Evolutionary conservation across 106 monocot genomes (phyloP), one percentile per base, ranked within the genome.

Genomic region (Ottelia alismoides): DNA sequence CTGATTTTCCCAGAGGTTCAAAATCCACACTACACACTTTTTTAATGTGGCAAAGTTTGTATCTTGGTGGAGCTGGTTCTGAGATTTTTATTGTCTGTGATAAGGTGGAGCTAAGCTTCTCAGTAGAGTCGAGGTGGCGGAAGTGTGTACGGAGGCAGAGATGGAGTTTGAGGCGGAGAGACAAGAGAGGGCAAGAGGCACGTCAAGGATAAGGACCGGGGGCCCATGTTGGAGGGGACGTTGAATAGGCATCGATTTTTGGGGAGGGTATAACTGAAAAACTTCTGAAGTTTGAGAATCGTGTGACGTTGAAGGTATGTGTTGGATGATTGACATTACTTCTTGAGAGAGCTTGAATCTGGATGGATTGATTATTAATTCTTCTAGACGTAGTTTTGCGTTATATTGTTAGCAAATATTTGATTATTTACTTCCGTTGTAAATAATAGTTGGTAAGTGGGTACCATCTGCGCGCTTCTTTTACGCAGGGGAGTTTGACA

Each of bases 301-400:
- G 85, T 11, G 62, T 96, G 30, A 82, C 94, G 0, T 49, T 74
- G 44, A 85, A 85, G 88, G 93, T 84, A n/a, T n/a, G n/a, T n/a
- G n/a, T n/a, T n/a, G n/a, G n/a, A n/a, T n/a, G n/a, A n/a, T n/a
- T n/a, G n/a, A n/a, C n/a, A n/a, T n/a, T n/a, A n/a, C n/a, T n/a
- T n/a, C n/a, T n/a, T n/a, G n/a, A n/a, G n/a, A n/a, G n/a, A n/a
- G n/a, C n/a, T n/a, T n/a, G n/a, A n/a, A n/a, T n/a, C n/a, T n/a
- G n/a, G n/a, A n/a, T n/a, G n/a, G n/a, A n/a, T n/a, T n/a, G n/a
- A n/a, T n/a, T n/a, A n/a, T n/a, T n/a, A n/a, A n/a, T n/a, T n/a
- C n/a, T n/a, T n/a, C n/a, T n/a, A n/a, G n/a, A n/a, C n/a, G n/a
- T n/a, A n/a, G n/a, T n/a, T n/a, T n/a, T n/a, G n/a, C n/a, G n/a